These are phyloP conservation scores for Terfezia boudieri DNA, from an alignment of 495 filamentous ascomycete species.

Conservation along the genomic window DNA sequence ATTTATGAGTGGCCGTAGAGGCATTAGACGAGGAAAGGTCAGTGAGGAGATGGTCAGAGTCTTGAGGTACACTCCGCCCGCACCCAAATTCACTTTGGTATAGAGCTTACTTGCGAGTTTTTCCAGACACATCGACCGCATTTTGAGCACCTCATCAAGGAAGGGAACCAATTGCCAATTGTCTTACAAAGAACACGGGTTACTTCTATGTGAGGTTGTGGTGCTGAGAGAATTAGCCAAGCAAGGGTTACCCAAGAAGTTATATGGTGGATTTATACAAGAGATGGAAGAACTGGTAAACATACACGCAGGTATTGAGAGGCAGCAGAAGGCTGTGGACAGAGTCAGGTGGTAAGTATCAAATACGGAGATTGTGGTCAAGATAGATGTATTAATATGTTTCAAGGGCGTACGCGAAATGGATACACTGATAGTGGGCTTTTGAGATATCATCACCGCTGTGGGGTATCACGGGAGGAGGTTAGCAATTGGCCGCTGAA, in stretches of 20 bases:
- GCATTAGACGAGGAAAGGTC: conserved; percentile 34
- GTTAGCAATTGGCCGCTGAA: no score
- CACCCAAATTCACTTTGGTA: no score
- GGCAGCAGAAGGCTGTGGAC: conserved; percentile 52
- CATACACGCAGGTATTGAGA: conserved; percentile 43
- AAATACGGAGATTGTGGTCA: no score
- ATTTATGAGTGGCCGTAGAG: conserved; percentile 41
- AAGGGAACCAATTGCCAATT: conserved; percentile 40
- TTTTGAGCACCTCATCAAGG: conserved; percentile 42
- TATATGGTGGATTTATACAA: conserved; percentile 62
- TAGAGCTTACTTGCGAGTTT: no score
- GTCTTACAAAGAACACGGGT: conserved; percentile 72
- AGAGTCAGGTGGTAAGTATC: conserved; percentile 46
- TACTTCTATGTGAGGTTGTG: conserved; percentile 73
- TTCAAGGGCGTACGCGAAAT: conserved; percentile 50
- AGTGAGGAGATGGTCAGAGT: conserved; percentile 40
- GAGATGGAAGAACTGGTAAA: conserved; percentile 68
- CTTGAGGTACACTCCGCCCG: background rate
- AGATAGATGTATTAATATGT: no score
- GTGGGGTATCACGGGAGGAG: no score
- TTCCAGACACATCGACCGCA: conserved; percentile 66
- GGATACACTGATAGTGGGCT: conserved; percentile 23
- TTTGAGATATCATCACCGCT: no score
- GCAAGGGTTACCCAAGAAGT: conserved; percentile 38
- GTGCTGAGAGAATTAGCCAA: conserved; percentile 44